Base-by-base conservation (phyloP, 1,284 basidiomycete species). In the Boletus hoseneyae region DNA sequence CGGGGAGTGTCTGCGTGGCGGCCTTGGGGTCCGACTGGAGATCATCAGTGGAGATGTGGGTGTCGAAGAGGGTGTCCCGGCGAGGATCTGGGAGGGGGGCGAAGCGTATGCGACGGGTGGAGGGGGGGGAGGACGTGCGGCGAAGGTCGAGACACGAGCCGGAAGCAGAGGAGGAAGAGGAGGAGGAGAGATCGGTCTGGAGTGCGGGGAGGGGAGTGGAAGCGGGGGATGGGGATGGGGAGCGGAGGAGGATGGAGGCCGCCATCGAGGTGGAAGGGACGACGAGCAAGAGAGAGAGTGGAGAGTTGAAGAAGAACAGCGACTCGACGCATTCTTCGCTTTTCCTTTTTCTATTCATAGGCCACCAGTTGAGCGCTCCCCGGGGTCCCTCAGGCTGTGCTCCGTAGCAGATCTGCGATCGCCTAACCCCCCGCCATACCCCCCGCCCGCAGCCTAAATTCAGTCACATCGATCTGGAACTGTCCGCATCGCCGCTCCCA, bases 1-100 rank as follows among this genome's bases (percentile, higher is more conserved):
- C 3, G 12, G 51, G 33, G 30, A 32, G 25, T 0, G 48, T 23
- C 11, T 51, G 44, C 3, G 34, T 25, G 29, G 44, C 37, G n/a
- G 48, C 15, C 42, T 60, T 64, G 43, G 42, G 13, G 6, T 47
- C 48, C 0, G 39, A 15, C 25, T 50, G 57, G 27, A 35, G 44
- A 41, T 53, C 53, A 43, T 56, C 48, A 18, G 35, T 59, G 11
- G 35, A 2, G 21, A 6, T 23, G 27, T 23, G 11, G 1, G 13
- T 18, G 36, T 44, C 50, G 25, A 47, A 35, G 45, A 69, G 62
- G 49, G 21, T 3, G 21, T 79, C 76, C 47, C 62, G 63, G 51
- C 69, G 74, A 13, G 84, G 84, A 53, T 86, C 83, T 4, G 87
- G 87, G n/a, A 90, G 77, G 3, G 87, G 87, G 0, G 87, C 87